Evolutionary conservation across 129 eudicot genomes (phyloP), one percentile per base, ranked within the genome.

Genomic region (Saposhnikovia divaricata): DNA sequence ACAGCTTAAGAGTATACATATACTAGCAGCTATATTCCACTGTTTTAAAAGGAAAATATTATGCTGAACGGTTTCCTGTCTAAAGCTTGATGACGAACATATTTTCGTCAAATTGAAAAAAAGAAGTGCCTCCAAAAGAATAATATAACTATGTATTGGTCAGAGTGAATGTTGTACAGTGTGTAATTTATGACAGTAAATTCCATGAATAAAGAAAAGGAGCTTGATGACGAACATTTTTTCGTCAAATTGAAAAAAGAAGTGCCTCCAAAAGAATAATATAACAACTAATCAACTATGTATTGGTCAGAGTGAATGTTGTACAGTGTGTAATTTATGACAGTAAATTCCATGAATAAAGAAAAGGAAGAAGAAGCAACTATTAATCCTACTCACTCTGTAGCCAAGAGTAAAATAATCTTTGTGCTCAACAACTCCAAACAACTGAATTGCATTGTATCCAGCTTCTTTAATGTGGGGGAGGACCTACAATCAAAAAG

Each of bases 361-460:
- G 7, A 40, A 40, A 40, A 40, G 6, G 6, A 40, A 5, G 44
- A 79, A 34, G 55, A 53, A 79, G 18, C 27, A 66, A 45, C 14
- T 48, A 70, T 19, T 79, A 21, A 84, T 77, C 74, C 23, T 80
- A 91, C 97, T 90, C 85, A 92, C 99, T 80, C 96, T 90, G 81
- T 95, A 95, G 66, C 99, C 99, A 83, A 88, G 96, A 19, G 99
- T 86, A 85, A 82, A 95, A 86, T 95, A 95, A 79, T 95, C 97
- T 81, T 92, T 92, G 87, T 95, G 99, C 91, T 95, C 99, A 81
- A 87, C 87, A 84, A 95, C 87, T 83, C 97, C 99, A 84, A 95
- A 86, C 76, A 95, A 85, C 77, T 95, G 99, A 77, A 95, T 86
- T 42, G 96, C 95, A 81, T 95, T 95, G 86, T 95, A 95, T 76